Conservation (phyloP, 2,329 filamentous ascomycete genomes). For the Penicillium sp. region DNA sequence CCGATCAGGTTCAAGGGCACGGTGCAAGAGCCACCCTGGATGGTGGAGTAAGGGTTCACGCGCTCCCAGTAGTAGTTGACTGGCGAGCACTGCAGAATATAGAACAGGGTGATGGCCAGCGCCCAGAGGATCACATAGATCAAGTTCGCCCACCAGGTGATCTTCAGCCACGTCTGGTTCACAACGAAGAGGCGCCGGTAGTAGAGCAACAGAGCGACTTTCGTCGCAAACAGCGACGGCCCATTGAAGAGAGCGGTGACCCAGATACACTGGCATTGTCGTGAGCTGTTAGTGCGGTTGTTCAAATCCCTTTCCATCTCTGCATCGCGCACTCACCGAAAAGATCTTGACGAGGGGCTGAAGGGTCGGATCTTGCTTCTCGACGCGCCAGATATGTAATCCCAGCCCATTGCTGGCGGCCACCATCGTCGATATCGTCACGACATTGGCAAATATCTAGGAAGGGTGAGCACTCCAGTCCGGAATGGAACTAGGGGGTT, state of each 20-base stretch:
- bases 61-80: slow-evolving; percentile 6
- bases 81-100: slow-evolving; percentile 5
- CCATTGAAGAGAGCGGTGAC: neutral
- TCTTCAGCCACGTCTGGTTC: slow-evolving; percentile 2
- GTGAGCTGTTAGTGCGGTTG: too few species aligned
- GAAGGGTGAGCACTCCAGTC: too few species aligned
- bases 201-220: neutral
- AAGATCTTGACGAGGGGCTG: too few species aligned
- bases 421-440: neutral
- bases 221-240: neutral
- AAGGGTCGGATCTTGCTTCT: too few species aligned
- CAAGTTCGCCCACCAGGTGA: slow-evolving; percentile 2
- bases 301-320: too few species aligned
- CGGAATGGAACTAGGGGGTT: too few species aligned
- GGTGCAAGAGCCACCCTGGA: neutral
- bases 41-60: neutral
- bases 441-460: neutral
- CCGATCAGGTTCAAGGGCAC: neutral
- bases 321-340: too few species aligned
- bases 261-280: too few species aligned
- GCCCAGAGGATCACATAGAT: neutral
- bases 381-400: too few species aligned
- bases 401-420: neutral
- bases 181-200: neutral
- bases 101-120: neutral